phyloP scores from a whole-genome alignment of 2,329 filamentous ascomycete genomes.

The Helotiales sp. region DNA sequence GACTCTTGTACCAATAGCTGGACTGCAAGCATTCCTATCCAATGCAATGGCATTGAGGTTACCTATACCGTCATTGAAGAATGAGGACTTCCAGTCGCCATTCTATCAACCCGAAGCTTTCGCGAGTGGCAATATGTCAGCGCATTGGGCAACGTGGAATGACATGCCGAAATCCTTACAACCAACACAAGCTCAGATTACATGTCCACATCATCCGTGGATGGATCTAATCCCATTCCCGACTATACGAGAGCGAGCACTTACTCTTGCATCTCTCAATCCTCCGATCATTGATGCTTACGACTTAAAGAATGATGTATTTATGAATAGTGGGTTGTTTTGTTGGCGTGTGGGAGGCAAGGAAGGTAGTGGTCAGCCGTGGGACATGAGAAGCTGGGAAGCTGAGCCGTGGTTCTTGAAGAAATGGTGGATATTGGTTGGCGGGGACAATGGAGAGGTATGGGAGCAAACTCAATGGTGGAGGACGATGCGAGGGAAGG shows the following conservation, averaged over 20 bases:
- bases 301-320: slow-evolving; percentile 18
- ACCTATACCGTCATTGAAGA: not conserved
- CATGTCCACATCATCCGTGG: slow-evolving; percentile 37
- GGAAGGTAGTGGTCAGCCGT: slow-evolving; percentile 31
- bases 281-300: slow-evolving; percentile 9
- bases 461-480: slow-evolving; percentile 17
- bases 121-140: not conserved
- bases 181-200: slow-evolving; percentile 34
- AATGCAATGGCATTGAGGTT: not conserved
- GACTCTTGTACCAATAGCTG: not conserved
- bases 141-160: not conserved
- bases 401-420: slow-evolving; percentile 34
- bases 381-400: slow-evolving; percentile 35
- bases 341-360: slow-evolving; percentile 26
- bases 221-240: slow-evolving; percentile 39
- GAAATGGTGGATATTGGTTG: slow-evolving; percentile 30
- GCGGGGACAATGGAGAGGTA: slow-evolving; percentile 28
- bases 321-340: slow-evolving; percentile 15
- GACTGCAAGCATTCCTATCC: not conserved
- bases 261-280: not conserved
- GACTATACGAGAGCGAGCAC: slow-evolving; percentile 26
- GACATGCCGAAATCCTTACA: slow-evolving; percentile 19
- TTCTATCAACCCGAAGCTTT: not conserved
- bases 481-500: slow-evolving; percentile 2
- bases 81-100: not conserved